Base-by-base conservation (phyloP, 257 asterid genomes). In the Hygrophila difformis region DNA sequence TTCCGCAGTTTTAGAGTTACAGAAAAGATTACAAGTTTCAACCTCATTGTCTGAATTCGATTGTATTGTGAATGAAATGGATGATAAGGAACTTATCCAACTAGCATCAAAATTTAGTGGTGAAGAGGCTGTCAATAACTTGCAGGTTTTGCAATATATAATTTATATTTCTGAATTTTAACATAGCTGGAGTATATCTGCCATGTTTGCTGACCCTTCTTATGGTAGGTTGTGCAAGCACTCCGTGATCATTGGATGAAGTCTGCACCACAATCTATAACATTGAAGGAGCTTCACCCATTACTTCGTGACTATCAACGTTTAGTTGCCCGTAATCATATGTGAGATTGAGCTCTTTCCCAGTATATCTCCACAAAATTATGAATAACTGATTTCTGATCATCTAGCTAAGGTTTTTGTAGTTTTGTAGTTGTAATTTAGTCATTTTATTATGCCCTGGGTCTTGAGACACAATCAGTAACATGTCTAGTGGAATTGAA, bases 301-400 rank as follows among this genome's bases (percentile, higher is more conserved):
- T 80, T 89, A 60, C 77, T 85, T n/a, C 73, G 62, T 50, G 98
- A 89, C 57, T 85, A 85, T 64, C 87, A 89, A 47, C 83, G 86
- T 34, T 28, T 80, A 55, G 44, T 89, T 44, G 63, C 71, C 66
- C 70, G 61, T 53, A 72, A 69, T 68, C 68, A 77, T 49, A 70
- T 73, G 98, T 89, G 79, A 85, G 87, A 62, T 60, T 46, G 10
- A 20, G 20, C 38, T 63, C 57, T 55, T 44, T 15, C 4, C 37
- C 58, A 18, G 11, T 39, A 23, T 26, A 33, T 43, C 18, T 39
- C 18, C 53, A 37, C 35, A 21, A 39, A 23, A 42, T 18, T 24
- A 19, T 31, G 44, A 59, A 14, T 12, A 50, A 14, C 47, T 16
- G 44, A 36, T 41, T 24, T 37, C 22, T 10, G 36, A 36, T 44